Conservation (phyloP, 2,329 filamentous ascomycete species). For the Cephalotrichum gorgonifer region DNA sequence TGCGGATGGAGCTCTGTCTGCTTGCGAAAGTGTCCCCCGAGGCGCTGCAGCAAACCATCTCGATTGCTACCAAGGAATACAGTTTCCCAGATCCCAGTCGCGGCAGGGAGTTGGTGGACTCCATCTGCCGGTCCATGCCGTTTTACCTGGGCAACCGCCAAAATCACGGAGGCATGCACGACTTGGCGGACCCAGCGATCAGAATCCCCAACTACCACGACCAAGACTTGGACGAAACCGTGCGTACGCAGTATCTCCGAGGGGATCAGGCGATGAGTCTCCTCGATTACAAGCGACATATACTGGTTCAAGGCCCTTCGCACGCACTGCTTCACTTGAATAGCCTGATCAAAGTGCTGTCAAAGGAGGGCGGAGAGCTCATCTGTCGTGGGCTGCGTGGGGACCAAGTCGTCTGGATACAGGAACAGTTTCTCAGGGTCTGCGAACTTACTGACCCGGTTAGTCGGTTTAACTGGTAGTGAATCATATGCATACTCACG, state of each 20-base stretch:
- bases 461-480: conserved; percentile 7
- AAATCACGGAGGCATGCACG: conserved; percentile 7
- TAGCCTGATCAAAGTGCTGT: conserved; percentile 7
- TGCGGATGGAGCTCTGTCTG: conserved; percentile 8
- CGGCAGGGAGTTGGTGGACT: conserved; percentile 9
- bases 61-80: conserved; percentile 7
- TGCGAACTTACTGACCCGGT: conserved; percentile 4
- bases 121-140: conserved; percentile 9
- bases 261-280: conserved; percentile 8
- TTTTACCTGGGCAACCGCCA: conserved; percentile 11
- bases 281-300: conserved; percentile 9
- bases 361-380: conserved; percentile 3
- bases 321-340: conserved; percentile 10
- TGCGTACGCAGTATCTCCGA: conserved; percentile 8
- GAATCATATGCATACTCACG: conserved; percentile 6
- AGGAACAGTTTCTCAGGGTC: conserved; percentile 6
- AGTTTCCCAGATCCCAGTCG: conserved; percentile 6
- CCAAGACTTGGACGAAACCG: conserved; percentile 7
- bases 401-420: conserved; percentile 6
- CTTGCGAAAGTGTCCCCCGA: conserved; percentile 6
- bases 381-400: conserved; percentile 3
- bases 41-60: conserved; percentile 6
- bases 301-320: conserved; percentile 10
- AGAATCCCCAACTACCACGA: conserved; percentile 10
- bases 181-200: conserved; percentile 8